Evolutionary conservation across 495 filamentous ascomycete species (phyloP).

Genomic region (Monascus purpureus): DNA sequence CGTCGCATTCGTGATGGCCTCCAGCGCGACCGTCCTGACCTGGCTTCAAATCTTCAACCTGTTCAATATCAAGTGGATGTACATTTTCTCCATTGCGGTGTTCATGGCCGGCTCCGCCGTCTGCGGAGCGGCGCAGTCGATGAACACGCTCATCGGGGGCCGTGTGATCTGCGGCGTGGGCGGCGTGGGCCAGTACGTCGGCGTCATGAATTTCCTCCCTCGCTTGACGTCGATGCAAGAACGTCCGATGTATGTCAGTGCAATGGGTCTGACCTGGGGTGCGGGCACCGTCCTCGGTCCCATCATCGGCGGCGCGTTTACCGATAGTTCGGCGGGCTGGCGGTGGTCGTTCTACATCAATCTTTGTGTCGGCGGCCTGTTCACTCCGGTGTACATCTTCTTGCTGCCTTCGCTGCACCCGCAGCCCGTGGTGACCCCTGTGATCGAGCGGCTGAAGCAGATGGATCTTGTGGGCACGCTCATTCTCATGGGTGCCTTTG

Average conservation of each 20-base stretch:
- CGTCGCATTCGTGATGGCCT: constrained; percentile 38
- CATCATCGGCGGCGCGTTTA: constrained; percentile 50
- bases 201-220: constrained; percentile 18
- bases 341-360: constrained; percentile 67
- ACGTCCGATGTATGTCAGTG: constrained; percentile 23
- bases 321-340: constrained; percentile 36
- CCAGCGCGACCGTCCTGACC: constrained; percentile 28
- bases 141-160: constrained; percentile 40
- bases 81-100: constrained; percentile 29
- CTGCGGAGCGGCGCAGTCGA: constrained; percentile 39
- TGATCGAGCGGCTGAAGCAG: no score
- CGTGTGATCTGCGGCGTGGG: constrained; percentile 29
- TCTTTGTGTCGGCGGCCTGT: constrained; percentile 37
- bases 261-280: constrained; percentile 35
- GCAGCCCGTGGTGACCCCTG: constrained; percentile 20
- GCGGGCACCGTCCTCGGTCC: constrained; percentile 41
- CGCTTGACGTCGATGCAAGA: constrained; percentile 15
- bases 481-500: no score
- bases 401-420: constrained; percentile 37
- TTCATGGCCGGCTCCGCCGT: constrained; percentile 41
- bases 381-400: constrained; percentile 43
- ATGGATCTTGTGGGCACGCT: no score
- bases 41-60: constrained; percentile 33
- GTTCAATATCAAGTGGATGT: constrained; percentile 42
- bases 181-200: constrained; percentile 23